Conservation (phyloP, 768 basidiomycete species). For the Kwoniella botswanensis region DNA sequence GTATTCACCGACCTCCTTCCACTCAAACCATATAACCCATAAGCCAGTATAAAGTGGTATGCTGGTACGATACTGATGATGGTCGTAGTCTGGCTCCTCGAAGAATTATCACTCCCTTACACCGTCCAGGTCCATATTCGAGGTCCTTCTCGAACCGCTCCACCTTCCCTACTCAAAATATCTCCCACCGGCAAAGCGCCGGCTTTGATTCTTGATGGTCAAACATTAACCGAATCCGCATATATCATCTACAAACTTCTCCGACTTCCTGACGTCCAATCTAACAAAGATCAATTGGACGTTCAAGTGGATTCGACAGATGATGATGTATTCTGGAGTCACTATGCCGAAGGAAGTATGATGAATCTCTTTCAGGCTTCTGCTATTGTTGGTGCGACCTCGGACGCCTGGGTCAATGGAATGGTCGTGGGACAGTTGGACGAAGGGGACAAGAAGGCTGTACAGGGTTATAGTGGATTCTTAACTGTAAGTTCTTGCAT, state of each 20-base stretch:
- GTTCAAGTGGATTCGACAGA: constrained; percentile 26
- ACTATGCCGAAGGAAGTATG: constrained; percentile 50
- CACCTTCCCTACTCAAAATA: constrained; percentile 44
- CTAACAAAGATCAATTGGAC: constrained; percentile 7
- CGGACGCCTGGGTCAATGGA: constrained; percentile 5
- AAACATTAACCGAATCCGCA: constrained; percentile 42
- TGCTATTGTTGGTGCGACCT: constrained; percentile 24
- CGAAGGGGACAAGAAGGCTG: constrained; percentile 17
- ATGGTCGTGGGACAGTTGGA: constrained; percentile 13
- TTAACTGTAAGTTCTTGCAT: constrained; percentile 12
- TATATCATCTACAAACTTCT: constrained; percentile 44
- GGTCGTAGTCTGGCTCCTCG: constrained; percentile 49
- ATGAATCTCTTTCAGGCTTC: constrained; percentile 50
- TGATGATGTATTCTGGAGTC: constrained; percentile 43
- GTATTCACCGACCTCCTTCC: constrained; percentile 15
- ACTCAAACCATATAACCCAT: neutral
- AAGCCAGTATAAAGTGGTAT: neutral
- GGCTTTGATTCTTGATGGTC: constrained; percentile 36
- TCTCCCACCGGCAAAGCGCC: constrained; percentile 51
- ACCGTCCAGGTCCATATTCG: constrained; percentile 51
- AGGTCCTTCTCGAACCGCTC: constrained; percentile 32
- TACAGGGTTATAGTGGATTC: constrained; percentile 19
- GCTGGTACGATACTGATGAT: neutral
- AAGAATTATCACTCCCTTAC: constrained; percentile 52
- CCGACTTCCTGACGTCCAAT: constrained; percentile 1